Evolutionary conservation across 1,284 basidiomycete genomes (phyloP), one percentile per base, ranked within the genome.

Genomic region (Tylopilus orsonianus): DNA sequence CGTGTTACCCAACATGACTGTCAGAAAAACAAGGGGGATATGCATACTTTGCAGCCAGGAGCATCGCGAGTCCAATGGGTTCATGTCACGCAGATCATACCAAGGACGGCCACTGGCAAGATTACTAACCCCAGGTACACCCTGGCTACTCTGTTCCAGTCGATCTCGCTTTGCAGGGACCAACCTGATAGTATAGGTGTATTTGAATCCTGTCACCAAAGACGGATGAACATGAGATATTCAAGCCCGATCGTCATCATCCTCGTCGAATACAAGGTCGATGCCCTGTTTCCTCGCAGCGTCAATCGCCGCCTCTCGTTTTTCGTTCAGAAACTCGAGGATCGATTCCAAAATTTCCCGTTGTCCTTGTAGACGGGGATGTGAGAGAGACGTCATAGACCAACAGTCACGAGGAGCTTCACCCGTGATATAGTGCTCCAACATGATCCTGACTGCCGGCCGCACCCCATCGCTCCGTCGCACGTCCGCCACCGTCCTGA

Each of bases 381-480:
- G 34, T 13, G 12, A 10, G 12, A 13, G 29, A 8, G 7, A 4
- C 12, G 4, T 8, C 1, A 4, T 24, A 0, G 12, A 32, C 22
- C 13, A 19, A 2, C 7, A 8, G 32, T 12, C 5, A 27, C 8
- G 8, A 20, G 34, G 39, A 35, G 6, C 54, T 65, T 10, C 46
- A 80, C 82, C 83, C 69, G 78, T 69, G 4, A 85, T 60, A 55
- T 86, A 87, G 53, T 81, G 70, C 19, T 68, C 65, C 29, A 82
- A 64, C 83, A 87, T 86, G 41, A 51, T 37, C 18, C 62, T 67
- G 5, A 85, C 78, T 23, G 81, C 75, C 9, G 73, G 69, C 29
- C 85, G 74, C 44, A 80, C 56, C 8, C 56, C 56, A 5, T 49
- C 49, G 20, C 40, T 50, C 3, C 61, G 54, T 34, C 56, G 51